Evolutionary conservation across 805 yeast genomes (phyloP).

Genomic region (Suhomyces kilbournensis): DNA sequence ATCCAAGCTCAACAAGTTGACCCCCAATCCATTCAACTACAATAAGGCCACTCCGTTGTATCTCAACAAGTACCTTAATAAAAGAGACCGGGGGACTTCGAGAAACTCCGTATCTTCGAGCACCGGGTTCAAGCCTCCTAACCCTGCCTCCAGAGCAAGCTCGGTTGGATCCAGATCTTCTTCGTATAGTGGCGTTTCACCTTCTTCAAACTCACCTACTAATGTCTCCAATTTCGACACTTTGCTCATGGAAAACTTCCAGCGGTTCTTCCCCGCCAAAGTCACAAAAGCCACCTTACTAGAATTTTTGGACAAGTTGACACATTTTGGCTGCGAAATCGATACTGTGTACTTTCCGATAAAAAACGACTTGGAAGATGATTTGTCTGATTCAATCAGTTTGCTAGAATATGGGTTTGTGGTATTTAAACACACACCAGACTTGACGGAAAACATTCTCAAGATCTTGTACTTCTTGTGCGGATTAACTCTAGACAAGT

Average conservation of each 20-base stretch:
- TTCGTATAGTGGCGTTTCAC: not conserved
- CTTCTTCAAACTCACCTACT: slow-evolving; percentile 4
- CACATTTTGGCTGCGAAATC: slow-evolving; percentile 43
- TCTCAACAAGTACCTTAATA: slow-evolving; percentile 63
- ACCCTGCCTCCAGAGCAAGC: not conserved
- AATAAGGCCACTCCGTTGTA: slow-evolving; percentile 36
- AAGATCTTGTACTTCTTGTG: slow-evolving; percentile 48
- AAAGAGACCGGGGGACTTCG: slow-evolving; percentile 39
- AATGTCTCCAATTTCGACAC: slow-evolving; percentile 15
- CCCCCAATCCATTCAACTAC: slow-evolving; percentile 27
- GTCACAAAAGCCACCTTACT: slow-evolving; percentile 15
- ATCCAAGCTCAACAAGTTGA: slow-evolving; percentile 14
- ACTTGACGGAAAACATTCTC: slow-evolving; percentile 46
- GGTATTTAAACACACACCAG: slow-evolving; percentile 34
- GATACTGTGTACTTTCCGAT: slow-evolving; percentile 53
- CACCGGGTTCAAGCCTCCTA: not conserved
- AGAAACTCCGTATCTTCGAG: not conserved
- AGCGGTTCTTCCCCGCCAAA: slow-evolving; percentile 49
- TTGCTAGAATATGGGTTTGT: slow-evolving; percentile 47
- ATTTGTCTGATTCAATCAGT: slow-evolving; percentile 26
- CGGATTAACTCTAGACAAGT: slow-evolving; percentile 46
- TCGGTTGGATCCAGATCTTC: slow-evolving; percentile 10
- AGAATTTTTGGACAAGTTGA: slow-evolving; percentile 42
- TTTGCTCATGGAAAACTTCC: slow-evolving; percentile 42
- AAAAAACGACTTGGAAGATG: slow-evolving; percentile 9